Conservation (phyloP, 2,329 filamentous ascomycete species). For the Aspergillus awamori region DNA sequence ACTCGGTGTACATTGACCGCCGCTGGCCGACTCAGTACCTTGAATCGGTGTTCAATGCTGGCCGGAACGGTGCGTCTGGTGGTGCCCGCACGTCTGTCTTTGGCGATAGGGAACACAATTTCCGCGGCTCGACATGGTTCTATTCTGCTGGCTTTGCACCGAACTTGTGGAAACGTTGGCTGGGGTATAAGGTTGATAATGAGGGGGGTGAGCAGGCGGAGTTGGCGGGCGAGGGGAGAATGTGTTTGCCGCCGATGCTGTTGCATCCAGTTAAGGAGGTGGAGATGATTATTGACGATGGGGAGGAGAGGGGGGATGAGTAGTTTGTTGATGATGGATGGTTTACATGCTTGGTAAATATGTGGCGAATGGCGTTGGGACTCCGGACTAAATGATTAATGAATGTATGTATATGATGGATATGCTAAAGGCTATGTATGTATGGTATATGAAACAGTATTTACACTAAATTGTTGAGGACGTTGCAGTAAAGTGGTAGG, state of each 20-base stretch:
- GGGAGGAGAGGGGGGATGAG: conserved; percentile 11
- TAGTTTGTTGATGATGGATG: neutral
- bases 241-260: conserved; percentile 89
- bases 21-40: conserved; percentile 81
- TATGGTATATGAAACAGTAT: too few relatives aligned
- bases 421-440: too few relatives aligned
- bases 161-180: conserved; percentile 82
- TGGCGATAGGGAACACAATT: conserved; percentile 85
- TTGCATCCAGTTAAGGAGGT: conserved; percentile 85
- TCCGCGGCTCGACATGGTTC: conserved; percentile 86
- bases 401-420: conserved; percentile 1
- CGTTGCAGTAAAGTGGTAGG: too few relatives aligned
- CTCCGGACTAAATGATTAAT: neutral
- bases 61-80: conserved; percentile 73
- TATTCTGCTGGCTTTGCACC: conserved; percentile 82
- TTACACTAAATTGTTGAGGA: too few relatives aligned
- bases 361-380: neutral
- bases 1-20: conserved; percentile 85
- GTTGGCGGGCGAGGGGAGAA: conserved; percentile 72
- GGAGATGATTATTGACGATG: conserved; percentile 53
- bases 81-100: conserved; percentile 73
- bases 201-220: conserved; percentile 79
- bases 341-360: neutral
- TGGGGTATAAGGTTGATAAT: conserved; percentile 78
- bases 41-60: conserved; percentile 77